Evolutionary conservation across 176 grass and related monocot genomes (phyloP).

Genomic region (Musa schizocarpa): DNA sequence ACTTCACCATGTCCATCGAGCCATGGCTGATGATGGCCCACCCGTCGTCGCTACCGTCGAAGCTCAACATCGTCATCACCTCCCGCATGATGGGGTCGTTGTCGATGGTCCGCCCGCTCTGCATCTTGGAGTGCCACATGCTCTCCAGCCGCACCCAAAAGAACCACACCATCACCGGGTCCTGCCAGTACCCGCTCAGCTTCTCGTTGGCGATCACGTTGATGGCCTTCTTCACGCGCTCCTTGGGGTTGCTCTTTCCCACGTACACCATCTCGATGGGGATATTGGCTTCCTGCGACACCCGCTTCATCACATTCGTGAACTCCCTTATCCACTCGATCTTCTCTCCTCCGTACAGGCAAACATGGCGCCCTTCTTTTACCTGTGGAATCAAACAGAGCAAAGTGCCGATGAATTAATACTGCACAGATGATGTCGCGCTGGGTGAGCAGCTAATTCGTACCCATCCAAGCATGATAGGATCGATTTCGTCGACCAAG

Average conservation of each 20-base stretch:
- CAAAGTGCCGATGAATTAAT: too few relatives aligned
- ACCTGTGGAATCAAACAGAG: neutral
- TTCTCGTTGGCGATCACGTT: slow-evolving; percentile 13
- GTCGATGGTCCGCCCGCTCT: slow-evolving; percentile 26
- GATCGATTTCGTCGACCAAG: slow-evolving; percentile 42
- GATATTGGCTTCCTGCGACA: slow-evolving; percentile 17
- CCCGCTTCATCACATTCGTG: slow-evolving; percentile 12
- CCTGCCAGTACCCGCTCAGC: slow-evolving; percentile 38
- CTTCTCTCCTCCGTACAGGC: slow-evolving; percentile 40
- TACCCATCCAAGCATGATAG: slow-evolving; percentile 17
- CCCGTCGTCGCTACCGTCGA: slow-evolving; percentile 31
- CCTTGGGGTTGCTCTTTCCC: slow-evolving; percentile 40
- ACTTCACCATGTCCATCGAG: slow-evolving; percentile 24
- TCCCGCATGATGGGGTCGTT: slow-evolving; percentile 35
- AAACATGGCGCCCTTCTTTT: slow-evolving; percentile 22
- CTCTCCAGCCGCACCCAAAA: slow-evolving; percentile 49
- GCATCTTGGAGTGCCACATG: slow-evolving; percentile 46
- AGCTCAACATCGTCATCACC: slow-evolving; percentile 35
- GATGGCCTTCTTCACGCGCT: slow-evolving; percentile 21
- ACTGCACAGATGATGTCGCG: too few relatives aligned
- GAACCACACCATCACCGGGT: slow-evolving; percentile 37
- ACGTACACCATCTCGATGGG: slow-evolving; percentile 40
- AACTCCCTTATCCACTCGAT: slow-evolving; percentile 33
- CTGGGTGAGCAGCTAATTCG: neutral
- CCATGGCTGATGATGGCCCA: slow-evolving; percentile 26